Base-by-base conservation (phyloP, 164 flowering plant species). In the Akebia trifoliata region DNA sequence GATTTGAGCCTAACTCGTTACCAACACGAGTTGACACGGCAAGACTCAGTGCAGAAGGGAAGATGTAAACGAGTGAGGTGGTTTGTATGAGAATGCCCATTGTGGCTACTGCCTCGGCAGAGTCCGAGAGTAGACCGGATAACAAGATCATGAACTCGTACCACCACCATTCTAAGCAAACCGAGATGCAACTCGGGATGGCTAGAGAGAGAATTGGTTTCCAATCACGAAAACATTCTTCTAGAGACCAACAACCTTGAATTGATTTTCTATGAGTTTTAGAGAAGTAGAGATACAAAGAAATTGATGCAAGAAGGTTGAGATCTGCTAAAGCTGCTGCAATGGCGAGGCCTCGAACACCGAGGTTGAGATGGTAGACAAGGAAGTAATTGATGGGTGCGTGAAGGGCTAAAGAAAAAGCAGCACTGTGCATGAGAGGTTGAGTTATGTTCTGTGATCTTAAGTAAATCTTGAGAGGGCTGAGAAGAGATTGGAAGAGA, bases 111-210 rank as follows among this genome's bases (percentile, higher is more conserved):
- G 73, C 57, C 21, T 62, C 77, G 0, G 69, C 36, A 0, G 86
- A 70, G 17, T 79, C 67, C 1, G 56, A 1, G 0, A 87, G 61
- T 1, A 78, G 57, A 0, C 91, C 95, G 0, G 78, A 69, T 12
- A 85, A 57, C 8, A 86, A 29, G 4, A 79, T 69, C 86, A 86
- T 82, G 15, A 86, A 50, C 60, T 86, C 90, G 15, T 82, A 87
- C 87, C 88, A 87, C 87, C 95, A 84, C 89, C 91, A 87, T 49
- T 85, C 91, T 18, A 87, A 61, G 74, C 95, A 87, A 1, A 87
- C 90, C 0, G 85, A 76, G 3, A 72, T 20, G 14, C 83, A 80
- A 25, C 85, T 84, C 0, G 87, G 87, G 8, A 78, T 54, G 0
- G 91, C 82, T 0, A 79, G 68, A 4, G n/a, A 6, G 4, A 83